Evolutionary conservation across 169 alveolate species (phyloP).

Genomic region (Miamiensis avidus): DNA sequence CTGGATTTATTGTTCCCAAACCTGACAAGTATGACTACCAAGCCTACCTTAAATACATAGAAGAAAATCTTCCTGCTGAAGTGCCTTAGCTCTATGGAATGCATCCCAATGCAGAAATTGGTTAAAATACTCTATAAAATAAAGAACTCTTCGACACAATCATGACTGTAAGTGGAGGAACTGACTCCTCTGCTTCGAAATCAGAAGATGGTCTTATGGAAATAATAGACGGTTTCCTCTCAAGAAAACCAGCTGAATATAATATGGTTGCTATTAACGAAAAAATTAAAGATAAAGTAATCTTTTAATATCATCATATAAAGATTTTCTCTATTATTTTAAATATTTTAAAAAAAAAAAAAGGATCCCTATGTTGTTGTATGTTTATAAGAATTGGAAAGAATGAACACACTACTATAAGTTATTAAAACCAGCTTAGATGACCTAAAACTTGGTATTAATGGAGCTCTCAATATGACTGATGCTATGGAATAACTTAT

Average conservation of each 20-base stretch:
- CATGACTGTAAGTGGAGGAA: slow-evolving; percentile 79
- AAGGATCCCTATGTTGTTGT: slow-evolving; percentile 90
- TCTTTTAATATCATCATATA: too few species aligned
- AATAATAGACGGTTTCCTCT: not conserved
- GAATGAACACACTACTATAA: slow-evolving; percentile 90
- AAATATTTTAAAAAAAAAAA: too few species aligned
- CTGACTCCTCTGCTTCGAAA: slow-evolving; percentile 54
- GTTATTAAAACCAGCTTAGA: slow-evolving; percentile 85
- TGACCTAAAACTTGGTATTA: slow-evolving; percentile 90
- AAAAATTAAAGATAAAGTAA: slow-evolving; percentile 69
- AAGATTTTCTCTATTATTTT: too few species aligned
- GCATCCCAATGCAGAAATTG: slow-evolving; percentile 97
- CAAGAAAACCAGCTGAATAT: slow-evolving; percentile 29
- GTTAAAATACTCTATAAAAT: slow-evolving; percentile 90
- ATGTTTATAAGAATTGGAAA: slow-evolving; percentile 93
- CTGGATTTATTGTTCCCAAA: slow-evolving; percentile 94
- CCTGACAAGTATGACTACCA: slow-evolving; percentile 91
- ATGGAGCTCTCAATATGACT: slow-evolving; percentile 80
- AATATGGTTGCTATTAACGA: slow-evolving; percentile 72
- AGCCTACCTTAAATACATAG: slow-evolving; percentile 91
- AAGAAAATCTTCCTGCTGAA: slow-evolving; percentile 94
- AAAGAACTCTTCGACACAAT: slow-evolving; percentile 85
- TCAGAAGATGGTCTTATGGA: slow-evolving; percentile 49
- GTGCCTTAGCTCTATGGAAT: slow-evolving; percentile 91
- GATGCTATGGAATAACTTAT: slow-evolving; percentile 93